Base-by-base conservation (phyloP, 2,329 filamentous ascomycete species). In the Samsoniella hepiali region DNA sequence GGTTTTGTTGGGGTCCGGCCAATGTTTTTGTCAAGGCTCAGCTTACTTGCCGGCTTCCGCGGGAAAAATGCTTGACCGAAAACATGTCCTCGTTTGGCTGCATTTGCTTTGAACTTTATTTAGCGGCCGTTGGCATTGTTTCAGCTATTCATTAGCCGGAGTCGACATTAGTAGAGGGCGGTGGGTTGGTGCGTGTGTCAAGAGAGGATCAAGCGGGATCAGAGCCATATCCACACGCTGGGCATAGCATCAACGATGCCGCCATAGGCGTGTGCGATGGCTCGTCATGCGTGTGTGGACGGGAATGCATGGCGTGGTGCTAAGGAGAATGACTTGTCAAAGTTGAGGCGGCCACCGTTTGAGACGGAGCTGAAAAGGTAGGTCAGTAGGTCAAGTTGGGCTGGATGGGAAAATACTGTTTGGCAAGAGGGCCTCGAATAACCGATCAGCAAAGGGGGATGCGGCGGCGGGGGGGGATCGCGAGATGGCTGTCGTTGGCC, bases 41-140 rank as follows among this genome's bases (percentile, higher is more conserved):
- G 45, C 47, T 44, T 47, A 58, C 42, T 42, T 60, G 58, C 47
- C 58, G 58, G 58, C 47, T 53, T 22, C 58, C 58, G 58, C 58
- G 58, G 47, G 34, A 22, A 22, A 53, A 44, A 38, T 31, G 57
- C 3, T 47, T 15, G 56, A 11, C 44, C 50, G 10, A 36, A 47
- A 40, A 42, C 22, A 34, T 8, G 7, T 15, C 6, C 10, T 29
- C 22, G 40, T n/a, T 44, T 36, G 29, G 36, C 36, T 32, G 31
- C 32, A 15, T 53, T 22, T 22, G n/a, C 17, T 22, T 53, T 27
- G 10, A 22, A 38, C 22, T 31, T 38, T 34, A 5, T 10, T 15
- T 47, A 34, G 55, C 13, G 36, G 29, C 40, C 40, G n/a, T 58
- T 54, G 10, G 38, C 10, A 15, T 40, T 40, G 5, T 27, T 2